Base-by-base conservation (phyloP, 148 eudicot species). In the Linanthus parryae region DNA sequence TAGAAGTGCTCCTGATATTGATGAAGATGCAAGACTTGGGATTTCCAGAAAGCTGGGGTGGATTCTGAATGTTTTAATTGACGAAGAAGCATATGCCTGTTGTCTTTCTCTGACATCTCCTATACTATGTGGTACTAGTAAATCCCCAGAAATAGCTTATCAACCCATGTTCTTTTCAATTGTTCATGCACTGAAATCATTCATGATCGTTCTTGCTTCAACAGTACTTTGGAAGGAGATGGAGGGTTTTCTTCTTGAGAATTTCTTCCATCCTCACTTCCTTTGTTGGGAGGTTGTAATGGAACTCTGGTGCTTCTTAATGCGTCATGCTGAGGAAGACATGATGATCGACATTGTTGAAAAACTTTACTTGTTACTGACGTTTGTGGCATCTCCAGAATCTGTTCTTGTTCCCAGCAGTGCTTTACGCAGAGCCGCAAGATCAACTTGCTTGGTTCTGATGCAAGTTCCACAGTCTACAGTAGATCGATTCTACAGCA, bases 241-340 rank as follows among this genome's bases (percentile, higher is more conserved):
- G 45, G 75, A 80, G 59, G 51, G 45, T 7, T 87, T 87, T 48
- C 71, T 91, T 25, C 74, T 87, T 13, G 84, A 81, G 52, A 91
- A 91, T 61, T 59, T 81, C 48, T 64, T 84, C 64, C 96, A 91
- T 66, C 82, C 94, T 42, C 98, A 91, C 59, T 73, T 79, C 58
- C 79, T 91, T 53, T 87, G 98, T 68, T 53, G 69, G 72, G 94
- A 91, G 48, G 72, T 91, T 41, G 64, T 81, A 29, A 73, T 76
- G 76, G 94, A 91, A 55, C 94, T 91, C 49, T 91, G 88, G 88
- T 79, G 94, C 63, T 91, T 84, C 53, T 37, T 84, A 33, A 52
- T 81, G 51, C 77, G 87, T 20, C 82, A 86, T 78, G 84, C 87
- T 47, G 98, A 84, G 59, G 44, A 18, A 64, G 82, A 58, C 54